A percentile compares a stretch with the other conserved stretches of the same genome.
phyloP scores from a whole-genome alignment of 306 rosid genomes.

The Corylus avellana region DNA sequence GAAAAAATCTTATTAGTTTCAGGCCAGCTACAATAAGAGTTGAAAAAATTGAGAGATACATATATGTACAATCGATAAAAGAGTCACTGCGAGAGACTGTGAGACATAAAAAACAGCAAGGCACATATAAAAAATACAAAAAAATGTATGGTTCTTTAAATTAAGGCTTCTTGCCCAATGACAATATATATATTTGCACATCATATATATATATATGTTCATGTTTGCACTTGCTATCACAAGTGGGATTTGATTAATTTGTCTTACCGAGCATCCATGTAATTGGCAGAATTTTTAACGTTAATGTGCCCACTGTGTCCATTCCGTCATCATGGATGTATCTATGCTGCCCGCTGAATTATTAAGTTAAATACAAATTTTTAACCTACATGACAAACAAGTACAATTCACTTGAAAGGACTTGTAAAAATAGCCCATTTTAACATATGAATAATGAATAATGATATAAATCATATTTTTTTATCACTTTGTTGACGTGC shows the following conservation, averaged over 20 bases:
- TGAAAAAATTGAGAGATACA: too few species aligned
- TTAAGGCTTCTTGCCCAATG: background rate
- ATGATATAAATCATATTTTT: background rate
- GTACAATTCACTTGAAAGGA: background rate
- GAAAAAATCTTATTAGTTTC: too few species aligned
- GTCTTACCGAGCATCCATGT: background rate
- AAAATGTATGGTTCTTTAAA: too few species aligned
- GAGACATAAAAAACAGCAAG: too few species aligned
- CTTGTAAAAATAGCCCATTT: background rate
- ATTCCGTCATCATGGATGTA: too few species aligned
- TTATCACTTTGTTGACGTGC: too few species aligned
- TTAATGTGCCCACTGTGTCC: background rate
- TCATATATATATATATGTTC: background rate
- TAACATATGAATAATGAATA: background rate
- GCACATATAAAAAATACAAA: too few species aligned
- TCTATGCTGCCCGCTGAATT: background rate
- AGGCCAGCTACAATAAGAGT: too few species aligned
- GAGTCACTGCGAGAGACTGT: too few species aligned
- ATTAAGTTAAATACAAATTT: background rate
- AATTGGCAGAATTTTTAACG: background rate
- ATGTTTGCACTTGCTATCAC: background rate
- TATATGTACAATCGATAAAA: too few species aligned
- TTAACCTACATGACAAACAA: background rate
- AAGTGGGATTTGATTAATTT: conserved; percentile 9
- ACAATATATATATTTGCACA: background rate